Conservation (phyloP, 2,329 filamentous ascomycete genomes). For the Hypoxylon sp. region DNA sequence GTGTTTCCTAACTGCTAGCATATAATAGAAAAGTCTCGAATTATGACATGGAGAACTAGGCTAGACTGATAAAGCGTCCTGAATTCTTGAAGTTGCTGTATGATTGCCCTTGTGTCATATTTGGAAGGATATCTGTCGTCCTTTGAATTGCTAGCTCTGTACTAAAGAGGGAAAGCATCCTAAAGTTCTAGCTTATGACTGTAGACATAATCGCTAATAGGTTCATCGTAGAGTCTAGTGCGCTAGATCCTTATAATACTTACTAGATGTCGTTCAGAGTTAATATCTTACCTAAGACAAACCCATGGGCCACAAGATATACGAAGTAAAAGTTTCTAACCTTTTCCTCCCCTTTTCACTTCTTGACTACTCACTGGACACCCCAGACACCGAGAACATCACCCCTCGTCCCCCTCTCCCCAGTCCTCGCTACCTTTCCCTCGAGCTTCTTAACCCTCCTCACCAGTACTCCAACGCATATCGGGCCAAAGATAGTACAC, state of each 20-base stretch:
- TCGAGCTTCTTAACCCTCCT: constrained; percentile 58
- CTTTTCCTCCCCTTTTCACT: neutral
- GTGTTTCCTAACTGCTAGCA: neutral
- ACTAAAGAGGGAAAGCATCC: too few species aligned
- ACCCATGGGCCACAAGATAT: neutral
- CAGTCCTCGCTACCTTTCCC: constrained; percentile 23
- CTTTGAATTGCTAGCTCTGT: too few species aligned
- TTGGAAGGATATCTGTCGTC: too few species aligned
- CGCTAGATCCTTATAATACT: too few species aligned
- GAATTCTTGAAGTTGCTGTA: too few species aligned
- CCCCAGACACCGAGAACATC: constrained; percentile 53
- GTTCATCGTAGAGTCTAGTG: too few species aligned
- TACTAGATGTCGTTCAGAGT: too few species aligned
- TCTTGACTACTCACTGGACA: constrained; percentile 34
- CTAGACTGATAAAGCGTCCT: neutral
- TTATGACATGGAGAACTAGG: neutral
- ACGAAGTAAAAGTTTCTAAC: neutral
- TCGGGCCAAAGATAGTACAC: constrained; percentile 67
- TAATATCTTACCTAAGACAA: too few species aligned
- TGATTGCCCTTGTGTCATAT: too few species aligned
- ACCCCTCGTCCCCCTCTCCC: constrained; percentile 32
- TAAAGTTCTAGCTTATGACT: too few species aligned
- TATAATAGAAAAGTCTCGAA: neutral
- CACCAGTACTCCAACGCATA: constrained; percentile 64
- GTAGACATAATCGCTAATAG: too few species aligned